Evolutionary conservation across 2,329 filamentous ascomycete genomes (phyloP).

Genomic region (Aaosphaeria arxii): DNA sequence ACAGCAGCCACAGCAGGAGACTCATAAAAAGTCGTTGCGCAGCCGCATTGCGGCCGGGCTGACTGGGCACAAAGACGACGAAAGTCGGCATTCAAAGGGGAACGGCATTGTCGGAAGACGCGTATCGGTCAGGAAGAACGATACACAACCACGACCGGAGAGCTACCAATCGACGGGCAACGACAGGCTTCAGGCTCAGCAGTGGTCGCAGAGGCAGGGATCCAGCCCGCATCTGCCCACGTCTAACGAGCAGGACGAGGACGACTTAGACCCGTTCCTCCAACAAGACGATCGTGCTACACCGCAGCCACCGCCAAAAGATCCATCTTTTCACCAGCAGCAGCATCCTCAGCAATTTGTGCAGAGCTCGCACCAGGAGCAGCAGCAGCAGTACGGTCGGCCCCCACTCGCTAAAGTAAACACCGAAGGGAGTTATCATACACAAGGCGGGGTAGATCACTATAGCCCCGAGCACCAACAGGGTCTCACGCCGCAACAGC

Average conservation of each 20-base stretch:
- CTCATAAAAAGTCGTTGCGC: conserved; percentile 31
- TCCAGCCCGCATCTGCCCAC: conserved; percentile 33
- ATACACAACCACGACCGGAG: conserved; percentile 16
- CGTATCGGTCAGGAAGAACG: conserved; percentile 35
- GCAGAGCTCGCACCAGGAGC: conserved; percentile 27
- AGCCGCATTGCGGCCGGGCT: conserved; percentile 30
- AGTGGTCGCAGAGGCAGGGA: conserved; percentile 24
- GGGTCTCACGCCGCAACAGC: conserved; percentile 25
- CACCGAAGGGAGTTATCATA: conserved; percentile 37
- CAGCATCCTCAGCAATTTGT: conserved; percentile 16
- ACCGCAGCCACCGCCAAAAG: conserved; percentile 36
- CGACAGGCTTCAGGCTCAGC: conserved; percentile 21
- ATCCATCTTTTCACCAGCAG: conserved; percentile 28
- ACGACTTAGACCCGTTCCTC: conserved; percentile 36
- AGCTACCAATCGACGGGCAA: conserved; percentile 24
- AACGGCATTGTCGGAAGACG: conserved; percentile 25
- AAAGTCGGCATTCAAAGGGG: conserved; percentile 27
- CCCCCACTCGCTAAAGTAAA: conserved; percentile 37
- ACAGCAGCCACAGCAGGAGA: conserved; percentile 14
- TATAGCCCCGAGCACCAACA: conserved; percentile 36
- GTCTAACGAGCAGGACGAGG: conserved; percentile 37
- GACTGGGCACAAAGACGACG: conserved; percentile 25
- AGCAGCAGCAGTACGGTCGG: conserved; percentile 31
- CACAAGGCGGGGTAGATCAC: conserved; percentile 37
- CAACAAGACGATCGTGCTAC: conserved; percentile 27